Base-by-base conservation (phyloP, 768 basidiomycete species). In the Leccinum longicurvipes region DNA sequence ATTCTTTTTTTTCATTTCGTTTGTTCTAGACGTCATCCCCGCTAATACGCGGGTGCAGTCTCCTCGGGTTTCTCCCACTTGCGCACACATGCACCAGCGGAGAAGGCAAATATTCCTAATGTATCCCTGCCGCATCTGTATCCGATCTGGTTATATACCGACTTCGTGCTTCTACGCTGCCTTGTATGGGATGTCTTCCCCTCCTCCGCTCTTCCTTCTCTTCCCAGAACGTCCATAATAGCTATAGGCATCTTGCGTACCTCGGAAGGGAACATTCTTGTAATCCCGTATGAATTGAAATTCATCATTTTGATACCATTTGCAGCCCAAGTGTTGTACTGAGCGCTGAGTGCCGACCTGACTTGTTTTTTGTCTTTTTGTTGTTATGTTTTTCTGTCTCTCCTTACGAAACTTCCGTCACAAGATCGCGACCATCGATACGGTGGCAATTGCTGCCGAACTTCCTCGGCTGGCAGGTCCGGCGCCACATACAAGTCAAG, bases 51-150 rank as follows among this genome's bases (percentile, higher is more conserved):
- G 68, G 63, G 53, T 57, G 60, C 59, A 65, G 56, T 65, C 57
- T 46, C 60, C 52, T 63, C 53, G 54, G 52, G 24, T 59, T 67
- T 61, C 59, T 59, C 64, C 44, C 56, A 57, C 51, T 24, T 23
- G 45, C 45, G 34, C 59, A 19, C 47, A 34, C 53, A 64, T 56
- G 63, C 61, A 54, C 48, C 55, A 63, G 50, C 48, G 60, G 59
- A 63, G 60, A 58, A 56, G 64, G 39, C 41, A n/a, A n/a, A n/a
- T n/a, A 27, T 56, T 50, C 52, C 53, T 72, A 58, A 63, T 72
- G 52, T 61, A 61, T 57, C 53, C 31, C 41, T 56, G 53, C 58
- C 61, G 39, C 39, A 63, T 61, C 54, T 69, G 63, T 59, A 60
- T 50, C 64, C 59, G 54, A 56, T 66, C 45, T 55, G 53, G 57